Percentiles rank a stretch among this genome's conserved stretches.
Evolutionary conservation across 495 filamentous ascomycete genomes (phyloP).

Genomic region (Penicillium bovifimosum): DNA sequence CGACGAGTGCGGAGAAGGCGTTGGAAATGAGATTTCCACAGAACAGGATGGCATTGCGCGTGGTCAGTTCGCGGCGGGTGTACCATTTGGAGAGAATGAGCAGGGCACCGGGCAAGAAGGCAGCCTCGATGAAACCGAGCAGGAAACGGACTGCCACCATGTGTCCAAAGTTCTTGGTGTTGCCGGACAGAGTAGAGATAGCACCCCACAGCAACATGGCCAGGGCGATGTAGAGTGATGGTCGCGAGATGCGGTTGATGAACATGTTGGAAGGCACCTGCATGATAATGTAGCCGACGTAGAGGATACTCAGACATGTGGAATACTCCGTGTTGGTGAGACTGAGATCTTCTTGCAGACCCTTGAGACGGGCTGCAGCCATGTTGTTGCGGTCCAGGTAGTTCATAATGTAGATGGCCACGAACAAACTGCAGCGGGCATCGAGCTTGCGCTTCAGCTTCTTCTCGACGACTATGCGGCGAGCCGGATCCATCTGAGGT

Average conservation of each 20-base stretch:
- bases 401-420: slow-evolving; percentile 35
- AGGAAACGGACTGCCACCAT: slow-evolving; percentile 62
- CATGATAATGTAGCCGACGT: slow-evolving; percentile 51
- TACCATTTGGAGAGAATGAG: slow-evolving; percentile 47
- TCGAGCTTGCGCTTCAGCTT: slow-evolving; percentile 30
- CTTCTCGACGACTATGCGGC: slow-evolving; percentile 25
- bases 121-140: slow-evolving; percentile 54
- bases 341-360: slow-evolving; percentile 44
- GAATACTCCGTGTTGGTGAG: slow-evolving; percentile 46
- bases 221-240: slow-evolving; percentile 56
- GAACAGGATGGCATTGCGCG: slow-evolving; percentile 40
- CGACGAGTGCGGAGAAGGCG: slow-evolving; percentile 59
- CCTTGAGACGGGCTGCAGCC: slow-evolving; percentile 46
- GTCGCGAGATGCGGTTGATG: slow-evolving; percentile 41
- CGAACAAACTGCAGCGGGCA: slow-evolving; percentile 26
- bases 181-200: slow-evolving; percentile 55
- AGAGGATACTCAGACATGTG: slow-evolving; percentile 60
- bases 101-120: slow-evolving; percentile 39
- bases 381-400: slow-evolving; percentile 50
- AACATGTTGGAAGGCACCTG: slow-evolving; percentile 37
- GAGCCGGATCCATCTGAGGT: slow-evolving; percentile 21
- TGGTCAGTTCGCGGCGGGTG: slow-evolving; percentile 38
- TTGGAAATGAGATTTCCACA: slow-evolving; percentile 50
- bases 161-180: slow-evolving; percentile 49
- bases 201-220: slow-evolving; percentile 63